Percentiles rank a stretch among this genome's conserved stretches.
Evolutionary conservation across 1,284 basidiomycete genomes (phyloP).

Genomic region (Pascua guehoae): DNA sequence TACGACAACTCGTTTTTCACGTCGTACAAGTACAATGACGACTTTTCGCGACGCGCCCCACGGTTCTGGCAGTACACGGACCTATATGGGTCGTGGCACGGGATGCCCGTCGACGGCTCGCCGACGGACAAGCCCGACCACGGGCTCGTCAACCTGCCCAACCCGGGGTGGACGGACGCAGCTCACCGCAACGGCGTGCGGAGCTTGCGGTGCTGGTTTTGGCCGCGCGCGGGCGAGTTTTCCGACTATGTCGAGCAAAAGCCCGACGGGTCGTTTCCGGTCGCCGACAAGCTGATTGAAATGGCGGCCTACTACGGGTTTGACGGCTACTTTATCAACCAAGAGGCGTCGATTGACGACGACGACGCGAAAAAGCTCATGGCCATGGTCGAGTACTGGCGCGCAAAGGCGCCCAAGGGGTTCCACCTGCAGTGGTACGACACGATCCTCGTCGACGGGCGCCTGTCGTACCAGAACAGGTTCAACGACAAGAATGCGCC

Average conservation of each 20-base stretch:
- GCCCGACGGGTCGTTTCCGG: background rate
- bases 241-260: background rate
- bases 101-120: background rate
- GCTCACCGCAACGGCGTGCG: background rate
- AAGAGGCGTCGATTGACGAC: background rate
- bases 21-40: constrained; percentile 1
- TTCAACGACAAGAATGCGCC: background rate
- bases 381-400: background rate
- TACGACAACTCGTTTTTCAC: constrained; percentile 1
- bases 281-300: background rate
- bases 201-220: background rate
- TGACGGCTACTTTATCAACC: constrained; percentile 1
- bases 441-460: background rate
- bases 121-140: background rate
- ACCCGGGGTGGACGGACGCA: background rate
- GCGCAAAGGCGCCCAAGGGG: background rate
- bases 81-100: background rate
- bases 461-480: background rate
- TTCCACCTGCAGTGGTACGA: constrained; percentile 3
- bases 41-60: background rate
- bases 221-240: background rate
- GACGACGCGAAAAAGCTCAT: background rate
- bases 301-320: background rate
- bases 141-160: background rate
- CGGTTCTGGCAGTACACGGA: constrained; percentile 1